phyloP scores from a whole-genome alignment of 148 eudicot genomes.

The Chenopodium album region DNA sequence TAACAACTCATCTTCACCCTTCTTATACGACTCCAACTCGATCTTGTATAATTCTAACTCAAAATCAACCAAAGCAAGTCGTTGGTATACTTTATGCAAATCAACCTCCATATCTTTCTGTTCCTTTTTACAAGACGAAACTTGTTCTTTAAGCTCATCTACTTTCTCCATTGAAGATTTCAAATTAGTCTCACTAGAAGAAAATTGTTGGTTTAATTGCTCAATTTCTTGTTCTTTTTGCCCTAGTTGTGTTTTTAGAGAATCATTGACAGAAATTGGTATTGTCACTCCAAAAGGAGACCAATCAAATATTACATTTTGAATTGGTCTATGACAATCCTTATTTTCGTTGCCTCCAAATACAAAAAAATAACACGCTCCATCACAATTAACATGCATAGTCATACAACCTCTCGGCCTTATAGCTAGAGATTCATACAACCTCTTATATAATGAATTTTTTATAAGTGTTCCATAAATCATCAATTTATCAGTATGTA shows the following conservation, averaged over 20 bases:
- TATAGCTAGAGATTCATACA: constrained; percentile 6
- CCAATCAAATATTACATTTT: constrained; percentile 22
- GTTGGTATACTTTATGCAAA: constrained; percentile 16
- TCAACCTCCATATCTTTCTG: constrained; percentile 18
- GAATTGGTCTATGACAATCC: constrained; percentile 5
- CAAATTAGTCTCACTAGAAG: constrained; percentile 3
- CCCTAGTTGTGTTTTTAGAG: background rate
- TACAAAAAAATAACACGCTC: constrained; percentile 7
- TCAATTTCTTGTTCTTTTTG: background rate
- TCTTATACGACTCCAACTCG: constrained; percentile 31
- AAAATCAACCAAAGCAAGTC: constrained; percentile 26
- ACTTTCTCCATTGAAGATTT: constrained; percentile 1
- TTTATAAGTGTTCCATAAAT: constrained; percentile 14
- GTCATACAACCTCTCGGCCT: too few relatives aligned
- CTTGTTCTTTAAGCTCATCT: constrained; percentile 7
- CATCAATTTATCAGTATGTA: constrained; percentile 12
- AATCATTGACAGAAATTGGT: constrained; percentile 1
- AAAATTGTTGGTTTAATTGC: constrained; percentile 11
- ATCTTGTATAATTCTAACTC: constrained; percentile 27
- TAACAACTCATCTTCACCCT: constrained; percentile 20
- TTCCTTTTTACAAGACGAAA: background rate
- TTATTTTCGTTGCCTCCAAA: background rate
- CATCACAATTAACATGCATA: constrained; percentile 26
- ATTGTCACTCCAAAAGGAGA: constrained; percentile 13
- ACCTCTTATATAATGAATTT: background rate